These are phyloP conservation scores for Clavariopsis aquatica DNA, from an alignment of 495 filamentous ascomycete species.

Conservation along the genomic window DNA sequence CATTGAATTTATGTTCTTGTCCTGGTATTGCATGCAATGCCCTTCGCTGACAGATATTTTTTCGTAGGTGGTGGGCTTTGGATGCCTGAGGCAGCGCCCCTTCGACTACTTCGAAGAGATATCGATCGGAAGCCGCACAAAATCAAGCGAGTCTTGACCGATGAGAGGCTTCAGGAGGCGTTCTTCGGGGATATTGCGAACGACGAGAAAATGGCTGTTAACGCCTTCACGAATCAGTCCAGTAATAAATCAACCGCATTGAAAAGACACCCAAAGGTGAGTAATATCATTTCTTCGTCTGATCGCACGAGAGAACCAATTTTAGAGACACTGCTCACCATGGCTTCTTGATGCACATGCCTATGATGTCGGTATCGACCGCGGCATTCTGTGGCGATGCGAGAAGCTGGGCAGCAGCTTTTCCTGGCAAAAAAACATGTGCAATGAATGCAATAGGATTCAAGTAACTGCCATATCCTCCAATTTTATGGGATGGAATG, in stretches of 20 bases:
- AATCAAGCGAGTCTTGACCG: conserved; percentile 65
- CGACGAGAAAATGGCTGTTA: conserved; percentile 61
- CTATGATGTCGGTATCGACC: not conserved
- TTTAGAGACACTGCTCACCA: not conserved
- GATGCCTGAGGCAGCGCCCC: conserved; percentile 64
- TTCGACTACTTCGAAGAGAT: conserved; percentile 67
- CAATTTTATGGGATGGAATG: not conserved
- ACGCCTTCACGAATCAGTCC: conserved; percentile 61
- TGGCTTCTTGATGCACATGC: not conserved
- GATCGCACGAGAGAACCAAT: not conserved
- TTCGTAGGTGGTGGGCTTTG: conserved; percentile 72
- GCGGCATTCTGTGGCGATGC: not conserved
- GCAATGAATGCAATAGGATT: not conserved
- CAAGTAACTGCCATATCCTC: not conserved
- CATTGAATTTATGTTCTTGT: not conserved
- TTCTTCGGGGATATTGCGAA: conserved; percentile 62
- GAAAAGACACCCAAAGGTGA: conserved; percentile 83
- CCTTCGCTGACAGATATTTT: conserved; percentile 11
- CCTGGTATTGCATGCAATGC: not conserved
- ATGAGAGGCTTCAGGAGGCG: conserved; percentile 57
- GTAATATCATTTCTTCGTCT: conserved; percentile 25
- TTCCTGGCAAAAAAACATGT: not conserved
- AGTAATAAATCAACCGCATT: conserved; percentile 70
- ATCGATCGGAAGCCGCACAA: conserved; percentile 68
- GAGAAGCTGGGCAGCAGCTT: not conserved